These are phyloP conservation scores for Nakazawaea pomicola DNA, from an alignment of 805 yeast species.

Conservation along the genomic window DNA sequence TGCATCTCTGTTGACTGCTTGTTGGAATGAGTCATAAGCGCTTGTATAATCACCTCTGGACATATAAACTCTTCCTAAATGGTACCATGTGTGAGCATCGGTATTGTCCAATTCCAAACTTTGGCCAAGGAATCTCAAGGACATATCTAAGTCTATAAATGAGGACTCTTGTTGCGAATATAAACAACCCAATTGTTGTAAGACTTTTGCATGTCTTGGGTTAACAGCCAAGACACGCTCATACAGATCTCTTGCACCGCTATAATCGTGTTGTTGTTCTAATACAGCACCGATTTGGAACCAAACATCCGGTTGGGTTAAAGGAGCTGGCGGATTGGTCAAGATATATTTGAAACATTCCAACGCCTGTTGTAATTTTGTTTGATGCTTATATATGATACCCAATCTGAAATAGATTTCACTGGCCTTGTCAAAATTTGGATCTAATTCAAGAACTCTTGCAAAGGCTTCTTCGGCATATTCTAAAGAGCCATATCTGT, in stretches of 20 bases:
- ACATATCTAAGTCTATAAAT: slow-evolving; percentile 78
- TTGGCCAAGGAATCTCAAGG: slow-evolving; percentile 76
- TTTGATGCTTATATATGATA: slow-evolving; percentile 93
- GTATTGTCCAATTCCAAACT: slow-evolving; percentile 83
- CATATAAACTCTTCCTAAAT: slow-evolving; percentile 95
- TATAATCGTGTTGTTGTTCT: slow-evolving; percentile 89
- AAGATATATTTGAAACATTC: slow-evolving; percentile 94
- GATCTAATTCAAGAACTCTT: slow-evolving; percentile 91
- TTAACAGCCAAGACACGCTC: slow-evolving; percentile 86
- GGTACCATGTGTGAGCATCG: slow-evolving; percentile 97
- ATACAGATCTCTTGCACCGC: slow-evolving; percentile 90
- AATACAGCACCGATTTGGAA: slow-evolving; percentile 95
- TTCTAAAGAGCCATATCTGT: slow-evolving; percentile 91
- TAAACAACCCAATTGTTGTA: slow-evolving; percentile 93
- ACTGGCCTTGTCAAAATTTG: slow-evolving; percentile 91
- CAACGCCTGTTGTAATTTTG: slow-evolving; percentile 76
- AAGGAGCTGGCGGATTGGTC: slow-evolving; percentile 88
- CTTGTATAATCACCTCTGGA: slow-evolving; percentile 90
- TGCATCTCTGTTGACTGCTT: slow-evolving; percentile 94
- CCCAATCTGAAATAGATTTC: slow-evolving; percentile 96
- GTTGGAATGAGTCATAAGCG: slow-evolving; percentile 98
- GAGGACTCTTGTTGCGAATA: slow-evolving; percentile 70
- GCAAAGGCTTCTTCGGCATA: slow-evolving; percentile 99
- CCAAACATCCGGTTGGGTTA: slow-evolving; percentile 97
- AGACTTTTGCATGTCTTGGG: slow-evolving; percentile 92